Percentiles rank a stretch among this genome's conserved stretches.
These are phyloP conservation scores for Clarireedia hainanense DNA, from an alignment of 2,329 filamentous ascomycete genomes.

Conservation along the genomic window DNA sequence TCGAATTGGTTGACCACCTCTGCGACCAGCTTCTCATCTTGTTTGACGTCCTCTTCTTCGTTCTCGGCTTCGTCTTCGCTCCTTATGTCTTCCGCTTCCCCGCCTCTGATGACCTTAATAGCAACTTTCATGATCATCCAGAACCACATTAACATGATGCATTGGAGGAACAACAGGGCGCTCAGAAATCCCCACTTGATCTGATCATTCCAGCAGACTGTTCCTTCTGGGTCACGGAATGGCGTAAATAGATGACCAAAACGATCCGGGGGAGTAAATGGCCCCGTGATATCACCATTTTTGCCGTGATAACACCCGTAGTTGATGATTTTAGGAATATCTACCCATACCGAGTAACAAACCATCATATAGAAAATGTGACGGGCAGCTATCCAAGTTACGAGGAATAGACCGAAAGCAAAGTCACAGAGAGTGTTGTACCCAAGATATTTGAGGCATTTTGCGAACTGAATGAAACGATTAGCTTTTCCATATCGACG, in stretches of 20 bases:
- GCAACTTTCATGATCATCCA: slow-evolving; percentile 80
- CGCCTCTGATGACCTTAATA: slow-evolving; percentile 68
- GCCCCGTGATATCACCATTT: slow-evolving; percentile 46
- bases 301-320: slow-evolving; percentile 64
- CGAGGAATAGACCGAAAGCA: slow-evolving; percentile 77
- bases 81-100: slow-evolving; percentile 73
- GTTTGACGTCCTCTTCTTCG: slow-evolving; percentile 32
- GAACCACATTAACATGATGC: slow-evolving; percentile 81
- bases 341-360: slow-evolving; percentile 72
- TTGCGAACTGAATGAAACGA: slow-evolving; percentile 57
- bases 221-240: slow-evolving; percentile 61
- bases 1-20: slow-evolving; percentile 12
- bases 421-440: slow-evolving; percentile 70
- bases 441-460: slow-evolving; percentile 86
- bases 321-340: slow-evolving; percentile 54
- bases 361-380: slow-evolving; percentile 74
- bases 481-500: slow-evolving; percentile 2
- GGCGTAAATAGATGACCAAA: slow-evolving; percentile 63
- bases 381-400: slow-evolving; percentile 75
- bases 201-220: slow-evolving; percentile 70
- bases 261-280: slow-evolving; percentile 42
- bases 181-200: slow-evolving; percentile 72
- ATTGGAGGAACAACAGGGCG: slow-evolving; percentile 70
- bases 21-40: slow-evolving; percentile 12
- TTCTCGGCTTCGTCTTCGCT: slow-evolving; percentile 78